Conservation (phyloP, 2,329 filamentous ascomycete genomes). For the Trichoderma atrobrunneum region DNA sequence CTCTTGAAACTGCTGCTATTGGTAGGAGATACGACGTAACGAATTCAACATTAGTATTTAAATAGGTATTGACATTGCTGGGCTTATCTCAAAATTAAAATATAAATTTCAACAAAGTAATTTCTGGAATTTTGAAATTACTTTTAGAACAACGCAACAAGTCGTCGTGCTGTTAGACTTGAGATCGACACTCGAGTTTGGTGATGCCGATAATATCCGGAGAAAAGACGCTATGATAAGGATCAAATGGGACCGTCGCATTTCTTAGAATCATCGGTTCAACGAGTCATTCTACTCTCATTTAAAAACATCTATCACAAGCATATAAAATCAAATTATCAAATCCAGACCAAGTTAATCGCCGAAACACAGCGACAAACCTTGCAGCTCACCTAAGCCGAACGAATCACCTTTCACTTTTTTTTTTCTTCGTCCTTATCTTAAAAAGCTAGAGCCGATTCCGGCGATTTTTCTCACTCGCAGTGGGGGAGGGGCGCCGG, state of each 20-base stretch:
- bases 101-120: not conserved
- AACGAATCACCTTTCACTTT: not conserved
- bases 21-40: not conserved
- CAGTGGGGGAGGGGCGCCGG: not conserved
- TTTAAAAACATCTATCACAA: not conserved
- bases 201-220: conserved; percentile 15
- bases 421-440: not conserved
- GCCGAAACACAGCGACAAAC: not conserved
- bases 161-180: not conserved
- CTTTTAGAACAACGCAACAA: not conserved
- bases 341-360: not conserved
- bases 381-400: not conserved
- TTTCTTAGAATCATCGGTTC: not conserved
- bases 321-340: not conserved
- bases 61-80: not conserved
- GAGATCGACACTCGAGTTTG: not conserved
- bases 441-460: conserved; percentile 5
- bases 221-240: conserved; percentile 13
- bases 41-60: not conserved
- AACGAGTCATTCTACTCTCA: not conserved
- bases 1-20: not conserved
- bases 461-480: conserved; percentile 10
- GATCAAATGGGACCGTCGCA: conserved; percentile 1
- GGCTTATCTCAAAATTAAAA: not conserved
- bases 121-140: not conserved